phyloP scores from a whole-genome alignment of 306 rosid genomes.

The Cotoneaster glaucophyllus region DNA sequence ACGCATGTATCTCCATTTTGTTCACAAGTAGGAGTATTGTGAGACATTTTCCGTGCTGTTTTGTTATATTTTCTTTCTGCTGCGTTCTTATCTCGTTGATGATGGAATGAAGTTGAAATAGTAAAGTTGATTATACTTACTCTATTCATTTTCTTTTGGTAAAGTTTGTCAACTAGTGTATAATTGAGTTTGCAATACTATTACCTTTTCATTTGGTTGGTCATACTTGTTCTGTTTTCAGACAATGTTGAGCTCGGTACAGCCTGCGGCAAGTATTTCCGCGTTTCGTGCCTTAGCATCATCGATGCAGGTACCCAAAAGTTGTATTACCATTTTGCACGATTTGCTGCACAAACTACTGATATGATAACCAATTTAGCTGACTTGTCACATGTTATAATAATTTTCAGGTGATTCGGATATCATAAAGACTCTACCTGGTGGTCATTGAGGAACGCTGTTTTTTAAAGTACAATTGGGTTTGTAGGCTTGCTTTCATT shows the following conservation, averaged over 20 bases:
- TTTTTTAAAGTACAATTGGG: not conserved
- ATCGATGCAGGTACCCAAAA: constrained; percentile 24
- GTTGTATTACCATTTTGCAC: not conserved
- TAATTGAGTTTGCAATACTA: not conserved
- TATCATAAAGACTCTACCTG: constrained; percentile 23
- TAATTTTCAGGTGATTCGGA: not conserved
- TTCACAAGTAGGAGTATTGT: not conserved
- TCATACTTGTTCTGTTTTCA: not conserved
- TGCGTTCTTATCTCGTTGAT: not conserved
- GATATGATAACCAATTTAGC: not conserved
- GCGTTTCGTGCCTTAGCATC: constrained; percentile 43
- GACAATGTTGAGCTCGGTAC: constrained; percentile 43
- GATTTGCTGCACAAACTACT: not conserved
- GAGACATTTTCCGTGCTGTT: not conserved
- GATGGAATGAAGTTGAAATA: not conserved
- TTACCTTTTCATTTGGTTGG: not conserved
- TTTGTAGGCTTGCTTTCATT: not conserved
- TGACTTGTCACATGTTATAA: not conserved
- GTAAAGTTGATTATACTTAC: not conserved
- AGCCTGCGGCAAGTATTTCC: constrained; percentile 45
- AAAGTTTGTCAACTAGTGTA: too few species aligned
- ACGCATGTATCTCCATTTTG: not conserved
- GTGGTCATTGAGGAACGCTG: constrained; percentile 21
- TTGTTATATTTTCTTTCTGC: not conserved
- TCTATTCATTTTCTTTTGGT: not conserved